These are phyloP conservation scores for Penicillium mononematosum DNA, from an alignment of 495 filamentous ascomycete genomes.

Conservation along the genomic window DNA sequence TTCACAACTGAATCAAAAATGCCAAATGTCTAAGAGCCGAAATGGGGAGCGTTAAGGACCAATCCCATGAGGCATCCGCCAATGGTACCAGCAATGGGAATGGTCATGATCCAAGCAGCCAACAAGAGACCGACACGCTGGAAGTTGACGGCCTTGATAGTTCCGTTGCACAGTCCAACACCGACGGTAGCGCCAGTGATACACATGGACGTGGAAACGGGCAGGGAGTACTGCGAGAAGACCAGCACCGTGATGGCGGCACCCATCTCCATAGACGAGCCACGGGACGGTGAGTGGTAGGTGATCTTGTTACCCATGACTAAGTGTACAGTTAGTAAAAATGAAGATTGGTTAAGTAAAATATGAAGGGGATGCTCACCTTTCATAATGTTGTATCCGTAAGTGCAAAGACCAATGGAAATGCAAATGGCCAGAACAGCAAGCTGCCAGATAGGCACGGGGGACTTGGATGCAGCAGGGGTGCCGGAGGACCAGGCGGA, in stretches of 20 bases:
- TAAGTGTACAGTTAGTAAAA: constrained; percentile 29
- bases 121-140: constrained; percentile 56
- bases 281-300: constrained; percentile 60
- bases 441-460: constrained; percentile 60
- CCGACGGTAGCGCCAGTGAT: constrained; percentile 59
- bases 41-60: constrained; percentile 61
- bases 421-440: constrained; percentile 53
- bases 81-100: constrained; percentile 61
- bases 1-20: neutral
- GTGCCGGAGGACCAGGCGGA: constrained; percentile 59
- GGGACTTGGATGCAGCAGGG: constrained; percentile 45
- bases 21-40: constrained; percentile 16
- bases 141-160: constrained; percentile 61
- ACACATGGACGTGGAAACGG: constrained; percentile 60
- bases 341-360: neutral
- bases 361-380: constrained; percentile 27
- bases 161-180: constrained; percentile 57
- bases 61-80: constrained; percentile 61
- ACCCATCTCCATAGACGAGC: constrained; percentile 65
- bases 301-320: constrained; percentile 69
- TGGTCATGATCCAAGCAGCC: constrained; percentile 60
- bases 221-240: constrained; percentile 60
- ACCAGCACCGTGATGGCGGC: constrained; percentile 65
- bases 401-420: constrained; percentile 58
- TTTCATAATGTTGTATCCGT: constrained; percentile 71